Conservation (phyloP, 2,329 filamentous ascomycete species). For the Hymenoscyphus albidus region DNA sequence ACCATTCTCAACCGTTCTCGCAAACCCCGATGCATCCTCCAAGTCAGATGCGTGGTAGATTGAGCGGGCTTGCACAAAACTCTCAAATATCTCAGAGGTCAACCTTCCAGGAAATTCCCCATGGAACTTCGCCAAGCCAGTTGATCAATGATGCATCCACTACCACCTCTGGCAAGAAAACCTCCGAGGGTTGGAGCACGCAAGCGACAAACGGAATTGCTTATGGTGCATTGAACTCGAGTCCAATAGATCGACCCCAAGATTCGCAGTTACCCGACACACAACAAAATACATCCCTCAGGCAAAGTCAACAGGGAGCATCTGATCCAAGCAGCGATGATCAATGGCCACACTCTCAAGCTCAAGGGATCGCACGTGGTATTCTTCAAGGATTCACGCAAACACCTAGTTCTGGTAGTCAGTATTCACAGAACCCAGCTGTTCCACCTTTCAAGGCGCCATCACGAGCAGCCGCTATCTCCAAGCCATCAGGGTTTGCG, state of each 20-base stretch:
- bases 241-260: conserved; percentile 25
- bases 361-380: conserved; percentile 46
- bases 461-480: conserved; percentile 26
- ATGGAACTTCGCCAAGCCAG: conserved; percentile 55
- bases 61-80: conserved; percentile 44
- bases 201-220: conserved; percentile 65
- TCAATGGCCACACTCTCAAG: conserved; percentile 56
- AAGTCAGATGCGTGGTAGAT: conserved; percentile 37
- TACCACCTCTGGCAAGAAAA: conserved; percentile 78
- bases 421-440: conserved; percentile 32
- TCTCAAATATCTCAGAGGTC: conserved; percentile 59
- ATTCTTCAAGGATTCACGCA: conserved; percentile 32
- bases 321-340: conserved; percentile 47
- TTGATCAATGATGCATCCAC: conserved; percentile 83
- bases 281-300: conserved; percentile 28
- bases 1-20: conserved; percentile 37
- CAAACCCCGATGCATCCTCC: conserved; percentile 52
- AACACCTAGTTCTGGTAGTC: conserved; percentile 32
- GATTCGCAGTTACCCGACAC: conserved; percentile 51
- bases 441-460: conserved; percentile 39
- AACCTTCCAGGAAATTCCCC: conserved; percentile 53
- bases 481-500: conserved; percentile 27
- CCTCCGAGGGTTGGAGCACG: conserved; percentile 64
- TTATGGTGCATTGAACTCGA: conserved; percentile 29
- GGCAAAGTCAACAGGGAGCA: conserved; percentile 15